These are phyloP conservation scores for Calamus simplicifolius DNA, from an alignment of 176 grass and related monocot species.

Conservation along the genomic window DNA sequence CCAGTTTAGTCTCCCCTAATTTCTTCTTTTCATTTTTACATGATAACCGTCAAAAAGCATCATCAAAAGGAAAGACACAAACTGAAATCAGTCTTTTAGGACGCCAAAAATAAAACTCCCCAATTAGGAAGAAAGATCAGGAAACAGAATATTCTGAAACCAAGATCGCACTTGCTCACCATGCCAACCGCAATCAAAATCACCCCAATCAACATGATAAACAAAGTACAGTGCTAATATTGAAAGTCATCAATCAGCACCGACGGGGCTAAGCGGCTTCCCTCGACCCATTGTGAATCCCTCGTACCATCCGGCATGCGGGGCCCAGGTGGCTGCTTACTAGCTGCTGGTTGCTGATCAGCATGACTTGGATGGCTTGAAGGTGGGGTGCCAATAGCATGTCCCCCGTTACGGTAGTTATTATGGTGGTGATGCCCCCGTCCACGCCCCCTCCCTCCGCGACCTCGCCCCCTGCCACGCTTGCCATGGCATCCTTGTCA, in stretches of 20 bases:
- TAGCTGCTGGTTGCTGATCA: conserved; percentile 23
- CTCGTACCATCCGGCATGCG: conserved; percentile 78
- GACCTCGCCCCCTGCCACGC: conserved; percentile 41
- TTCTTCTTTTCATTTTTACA: no score
- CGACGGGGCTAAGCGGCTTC: conserved; percentile 26
- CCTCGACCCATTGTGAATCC: conserved; percentile 82
- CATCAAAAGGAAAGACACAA: no score
- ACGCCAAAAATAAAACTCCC: no score
- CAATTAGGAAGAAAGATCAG: no score
- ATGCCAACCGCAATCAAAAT: no score
- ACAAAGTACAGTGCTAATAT: no score
- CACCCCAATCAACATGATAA: no score
- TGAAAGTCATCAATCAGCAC: conserved; percentile 10
- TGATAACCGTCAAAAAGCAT: no score
- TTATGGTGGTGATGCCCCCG: conserved; percentile 40
- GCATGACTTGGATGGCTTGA: conserved; percentile 30
- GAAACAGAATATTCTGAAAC: no score
- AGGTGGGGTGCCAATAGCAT: conserved; percentile 15
- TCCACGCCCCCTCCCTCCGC: conserved; percentile 44
- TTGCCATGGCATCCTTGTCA: conserved; percentile 34
- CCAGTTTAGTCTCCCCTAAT: no score
- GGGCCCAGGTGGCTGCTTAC: conserved; percentile 69
- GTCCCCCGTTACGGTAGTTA: conserved; percentile 33
- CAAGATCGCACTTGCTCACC: no score
- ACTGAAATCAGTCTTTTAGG: no score